These are phyloP conservation scores for Tilletia setariae DNA, from an alignment of 1,284 basidiomycete species.

Conservation along the genomic window DNA sequence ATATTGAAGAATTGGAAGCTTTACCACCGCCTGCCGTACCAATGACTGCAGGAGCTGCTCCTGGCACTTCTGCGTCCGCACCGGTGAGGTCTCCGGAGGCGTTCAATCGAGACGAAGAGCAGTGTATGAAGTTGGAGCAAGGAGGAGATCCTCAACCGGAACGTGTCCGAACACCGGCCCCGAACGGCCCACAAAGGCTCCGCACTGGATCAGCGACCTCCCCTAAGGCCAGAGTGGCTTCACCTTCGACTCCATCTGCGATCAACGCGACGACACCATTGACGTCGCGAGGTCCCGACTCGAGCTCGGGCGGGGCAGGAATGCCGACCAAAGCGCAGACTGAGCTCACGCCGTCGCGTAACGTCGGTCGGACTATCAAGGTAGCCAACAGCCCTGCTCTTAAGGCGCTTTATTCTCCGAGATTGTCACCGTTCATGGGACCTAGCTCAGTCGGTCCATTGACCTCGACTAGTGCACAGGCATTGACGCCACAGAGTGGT, in stretches of 20 bases:
- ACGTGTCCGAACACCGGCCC: too few relatives aligned
- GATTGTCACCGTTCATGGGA: not conserved
- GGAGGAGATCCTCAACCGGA: too few relatives aligned
- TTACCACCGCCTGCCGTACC: conserved; percentile 8
- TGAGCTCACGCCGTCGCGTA: not conserved
- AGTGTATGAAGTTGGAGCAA: too few relatives aligned
- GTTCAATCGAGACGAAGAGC: too few relatives aligned
- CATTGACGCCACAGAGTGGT: not conserved
- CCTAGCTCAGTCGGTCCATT: not conserved
- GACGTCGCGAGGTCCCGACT: not conserved
- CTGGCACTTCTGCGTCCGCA: too few relatives aligned
- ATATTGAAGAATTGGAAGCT: conserved; percentile 7
- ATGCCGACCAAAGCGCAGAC: not conserved
- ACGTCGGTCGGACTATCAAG: conserved; percentile 11
- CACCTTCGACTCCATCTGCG: not conserved
- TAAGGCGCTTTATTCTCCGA: conserved; percentile 1
- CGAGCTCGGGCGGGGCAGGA: too few relatives aligned
- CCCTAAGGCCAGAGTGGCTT: not conserved
- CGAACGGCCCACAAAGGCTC: too few relatives aligned
- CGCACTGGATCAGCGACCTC: too few relatives aligned
- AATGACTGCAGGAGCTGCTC: not conserved
- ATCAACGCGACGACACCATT: not conserved
- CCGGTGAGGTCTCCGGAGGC: too few relatives aligned
- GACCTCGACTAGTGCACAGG: not conserved
- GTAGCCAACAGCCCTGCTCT: conserved; percentile 10